Base-by-base conservation (phyloP, 2,329 filamentous ascomycete species). In the Aureobasidium vineae region DNA sequence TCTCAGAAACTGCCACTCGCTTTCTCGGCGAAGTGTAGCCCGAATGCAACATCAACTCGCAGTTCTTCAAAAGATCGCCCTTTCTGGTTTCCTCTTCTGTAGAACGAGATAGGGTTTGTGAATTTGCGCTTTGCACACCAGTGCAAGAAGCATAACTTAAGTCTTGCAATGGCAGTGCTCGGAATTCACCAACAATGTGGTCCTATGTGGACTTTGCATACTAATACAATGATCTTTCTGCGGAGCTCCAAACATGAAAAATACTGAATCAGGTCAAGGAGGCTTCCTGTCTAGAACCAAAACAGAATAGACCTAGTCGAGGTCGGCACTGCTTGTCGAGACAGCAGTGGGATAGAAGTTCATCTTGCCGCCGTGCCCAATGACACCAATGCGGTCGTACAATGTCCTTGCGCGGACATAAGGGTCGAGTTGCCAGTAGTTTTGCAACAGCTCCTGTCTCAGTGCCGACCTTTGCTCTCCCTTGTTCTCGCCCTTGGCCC, bases 341-440 rank as follows among this genome's bases (percentile, higher is more conserved):
- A 38, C 54, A 28, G 45, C 45, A 66, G 74, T 70, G 19, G 84
- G 83, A 73, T 96, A 95, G 77, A 91, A 93, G 41, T 90, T 80
- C 50, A 94, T 78, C 73, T 83, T 83, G 1, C 92, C 93, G 13
- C 82, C 86, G 0, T 82, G 78, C 68, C 85, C 80, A 53, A 98
- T 82, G 68, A 95, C 80, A 0, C 92, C 91, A 15, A 83, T 84
- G 68, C 95, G 86, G 76, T 99, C 95, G 72, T 97, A 97, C 68
- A 91, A 78, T n/a, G 88, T 90, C 73, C 89, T 84, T 15, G 93
- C 91, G 45, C 95, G 84, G 36, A 98, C 76, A 76, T 94, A 96
- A 0, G 92, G 92, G 78, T 99, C 95, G 63, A 97, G 77, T 45
- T 84, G 83, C 94, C 95, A 99, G 79, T 98, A 99, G 71, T 90